Evolutionary conservation across 75 land plant species (phyloP).

Genomic region (Cupressus sempervirens): DNA sequence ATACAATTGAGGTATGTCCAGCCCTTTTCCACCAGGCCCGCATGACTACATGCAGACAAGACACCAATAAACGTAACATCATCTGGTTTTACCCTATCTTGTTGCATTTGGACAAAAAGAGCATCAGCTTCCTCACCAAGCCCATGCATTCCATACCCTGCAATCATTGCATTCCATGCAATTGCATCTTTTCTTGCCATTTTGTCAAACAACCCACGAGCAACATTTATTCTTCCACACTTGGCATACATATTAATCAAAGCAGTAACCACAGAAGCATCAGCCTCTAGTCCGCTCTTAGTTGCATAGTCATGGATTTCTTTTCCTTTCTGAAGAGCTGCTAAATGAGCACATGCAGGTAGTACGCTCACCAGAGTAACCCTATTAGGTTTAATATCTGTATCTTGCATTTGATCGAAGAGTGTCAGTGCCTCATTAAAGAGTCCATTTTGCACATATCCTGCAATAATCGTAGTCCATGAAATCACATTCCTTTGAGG

Average conservation of each 20-base stretch:
- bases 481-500: conserved; percentile 26
- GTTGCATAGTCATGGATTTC: conserved; percentile 19
- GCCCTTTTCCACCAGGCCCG: conserved; percentile 47
- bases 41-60: conserved; percentile 62
- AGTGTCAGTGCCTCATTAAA: conserved; percentile 19
- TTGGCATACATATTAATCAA: conserved; percentile 29
- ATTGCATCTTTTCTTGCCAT: conserved; percentile 23
- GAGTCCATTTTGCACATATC: conserved; percentile 17
- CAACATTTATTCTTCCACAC: conserved; percentile 25
- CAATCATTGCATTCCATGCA: conserved; percentile 30
- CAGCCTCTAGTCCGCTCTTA: conserved; percentile 11
- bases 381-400: conserved; percentile 24
- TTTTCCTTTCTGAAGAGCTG: conserved; percentile 30
- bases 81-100: conserved; percentile 29
- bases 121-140: conserved; percentile 17
- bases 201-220: conserved; percentile 16
- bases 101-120: conserved; percentile 27
- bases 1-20: conserved; percentile 31
- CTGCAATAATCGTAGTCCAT: conserved; percentile 35
- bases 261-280: conserved; percentile 26
- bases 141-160: conserved; percentile 23
- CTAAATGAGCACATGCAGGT: conserved; percentile 48
- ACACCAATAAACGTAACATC: conserved; percentile 35
- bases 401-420: conserved; percentile 25
- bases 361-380: conserved; percentile 48